Evolutionary conservation across 345 rosid species (phyloP).

Genomic region (Rubroshorea leprosula): DNA sequence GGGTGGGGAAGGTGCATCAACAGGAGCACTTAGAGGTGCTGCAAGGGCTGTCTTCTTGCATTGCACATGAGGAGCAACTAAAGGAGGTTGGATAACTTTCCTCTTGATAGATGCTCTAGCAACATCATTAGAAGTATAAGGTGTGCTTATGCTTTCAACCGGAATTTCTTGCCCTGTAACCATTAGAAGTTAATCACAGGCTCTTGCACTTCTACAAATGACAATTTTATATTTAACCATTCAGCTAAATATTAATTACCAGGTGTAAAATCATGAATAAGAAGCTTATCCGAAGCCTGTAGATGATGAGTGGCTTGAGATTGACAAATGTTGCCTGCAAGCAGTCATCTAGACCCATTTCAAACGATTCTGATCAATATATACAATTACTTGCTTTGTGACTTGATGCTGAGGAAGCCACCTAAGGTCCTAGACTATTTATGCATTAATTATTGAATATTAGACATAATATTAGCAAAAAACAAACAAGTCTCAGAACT

Average conservation of each 20-base stretch:
- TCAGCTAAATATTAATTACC: slow-evolving; percentile 5
- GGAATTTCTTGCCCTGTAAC: slow-evolving; percentile 20
- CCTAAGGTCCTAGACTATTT: background rate
- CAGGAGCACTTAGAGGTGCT: slow-evolving; percentile 6
- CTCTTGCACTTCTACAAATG: background rate
- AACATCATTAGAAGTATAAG: slow-evolving; percentile 5
- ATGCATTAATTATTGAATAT: background rate
- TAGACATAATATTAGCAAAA: background rate
- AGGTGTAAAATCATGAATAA: slow-evolving; percentile 10
- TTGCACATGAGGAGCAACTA: slow-evolving; percentile 5
- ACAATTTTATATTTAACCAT: background rate
- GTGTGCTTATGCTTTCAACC: slow-evolving; percentile 7
- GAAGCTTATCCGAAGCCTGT: slow-evolving; percentile 1
- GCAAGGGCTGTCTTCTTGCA: slow-evolving; percentile 6
- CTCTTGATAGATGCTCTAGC: slow-evolving; percentile 23
- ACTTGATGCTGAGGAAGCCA: background rate
- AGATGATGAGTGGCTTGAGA: slow-evolving; percentile 6
- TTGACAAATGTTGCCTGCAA: slow-evolving; percentile 12
- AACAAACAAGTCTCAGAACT: too few relatives aligned
- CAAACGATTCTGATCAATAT: slow-evolving; percentile 6
- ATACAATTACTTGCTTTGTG: background rate
- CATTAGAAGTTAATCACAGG: background rate
- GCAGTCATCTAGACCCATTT: slow-evolving; percentile 7
- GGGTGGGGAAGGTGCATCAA: background rate
- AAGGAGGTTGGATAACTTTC: background rate